A percentile compares a stretch with the other conserved stretches of the same genome.
Evolutionary conservation across 352 stramenopile species (phyloP).

Genomic region (Phytophthora capsici): DNA sequence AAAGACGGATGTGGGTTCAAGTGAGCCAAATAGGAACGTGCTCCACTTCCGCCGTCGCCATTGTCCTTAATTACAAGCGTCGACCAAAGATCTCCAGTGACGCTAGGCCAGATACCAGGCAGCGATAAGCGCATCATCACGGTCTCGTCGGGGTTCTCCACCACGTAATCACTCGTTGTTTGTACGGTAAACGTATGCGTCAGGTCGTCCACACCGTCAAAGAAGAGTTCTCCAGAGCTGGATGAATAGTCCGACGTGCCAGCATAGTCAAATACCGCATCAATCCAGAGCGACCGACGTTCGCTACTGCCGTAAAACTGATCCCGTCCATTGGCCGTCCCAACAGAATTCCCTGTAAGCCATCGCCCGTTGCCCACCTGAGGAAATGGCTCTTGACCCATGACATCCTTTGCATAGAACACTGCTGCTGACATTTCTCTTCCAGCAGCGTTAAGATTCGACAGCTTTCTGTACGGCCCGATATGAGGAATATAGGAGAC

Average conservation of each 20-base stretch:
- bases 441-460: slow-evolving; percentile 60
- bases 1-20: slow-evolving; percentile 44
- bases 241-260: slow-evolving; percentile 90
- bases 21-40: slow-evolving; percentile 66
- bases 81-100: slow-evolving; percentile 86
- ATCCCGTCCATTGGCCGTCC: slow-evolving; percentile 85
- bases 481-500: slow-evolving; percentile 49
- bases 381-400: slow-evolving; percentile 82
- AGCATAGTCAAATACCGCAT: slow-evolving; percentile 89
- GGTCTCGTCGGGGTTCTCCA: slow-evolving; percentile 92
- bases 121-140: slow-evolving; percentile 91
- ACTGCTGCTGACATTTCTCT: slow-evolving; percentile 38
- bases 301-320: slow-evolving; percentile 93
- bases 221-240: slow-evolving; percentile 66
- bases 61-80: slow-evolving; percentile 92
- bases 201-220: slow-evolving; percentile 54
- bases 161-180: slow-evolving; percentile 91
- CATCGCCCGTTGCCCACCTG: slow-evolving; percentile 64
- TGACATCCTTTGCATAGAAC: slow-evolving; percentile 64
- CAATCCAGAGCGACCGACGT: slow-evolving; percentile 76
- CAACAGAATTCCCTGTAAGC: slow-evolving; percentile 67
- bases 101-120: slow-evolving; percentile 92
- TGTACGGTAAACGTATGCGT: slow-evolving; percentile 75
- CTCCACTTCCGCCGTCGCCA: slow-evolving; percentile 87
- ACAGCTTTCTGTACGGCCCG: slow-evolving; percentile 68